Conservation (phyloP, 2,329 filamentous ascomycete genomes). For the Hypoxylon sp. region DNA sequence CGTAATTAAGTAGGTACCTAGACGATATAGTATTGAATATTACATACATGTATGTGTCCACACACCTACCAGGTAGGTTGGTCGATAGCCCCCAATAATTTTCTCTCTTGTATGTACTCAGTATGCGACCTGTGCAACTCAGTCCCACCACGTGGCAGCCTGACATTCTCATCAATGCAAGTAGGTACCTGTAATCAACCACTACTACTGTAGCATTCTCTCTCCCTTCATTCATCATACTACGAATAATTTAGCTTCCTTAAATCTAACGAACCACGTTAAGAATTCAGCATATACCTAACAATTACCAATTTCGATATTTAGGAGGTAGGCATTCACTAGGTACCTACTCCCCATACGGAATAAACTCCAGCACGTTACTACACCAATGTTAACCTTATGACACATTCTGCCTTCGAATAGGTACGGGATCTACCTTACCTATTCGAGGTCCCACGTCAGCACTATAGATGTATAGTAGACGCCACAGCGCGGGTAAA, state of each 20-base stretch:
- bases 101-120: not conserved
- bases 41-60: not conserved
- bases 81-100: slow-evolving; percentile 8
- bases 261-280: not conserved
- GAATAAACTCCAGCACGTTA: not conserved
- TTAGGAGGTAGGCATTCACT: no score
- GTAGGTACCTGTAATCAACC: not conserved
- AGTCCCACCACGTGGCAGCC: slow-evolving; percentile 23
- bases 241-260: not conserved
- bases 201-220: not conserved
- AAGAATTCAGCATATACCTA: not conserved
- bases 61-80: not conserved
- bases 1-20: no score
- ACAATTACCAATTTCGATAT: not conserved
- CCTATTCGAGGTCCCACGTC: slow-evolving; percentile 18
- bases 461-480: slow-evolving; percentile 11
- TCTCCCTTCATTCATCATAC: not conserved
- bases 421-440: not conserved
- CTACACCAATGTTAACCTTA: not conserved
- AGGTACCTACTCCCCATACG: not conserved
- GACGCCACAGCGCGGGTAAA: not conserved
- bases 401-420: no score
- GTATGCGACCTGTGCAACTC: slow-evolving; percentile 2
- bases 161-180: slow-evolving; percentile 7
- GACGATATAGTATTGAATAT: not conserved